Evolutionary conservation across 192 early-diverging fungal species (phyloP), one percentile per base, ranked within the genome.

Genomic region (Chytriomyces sp.): DNA sequence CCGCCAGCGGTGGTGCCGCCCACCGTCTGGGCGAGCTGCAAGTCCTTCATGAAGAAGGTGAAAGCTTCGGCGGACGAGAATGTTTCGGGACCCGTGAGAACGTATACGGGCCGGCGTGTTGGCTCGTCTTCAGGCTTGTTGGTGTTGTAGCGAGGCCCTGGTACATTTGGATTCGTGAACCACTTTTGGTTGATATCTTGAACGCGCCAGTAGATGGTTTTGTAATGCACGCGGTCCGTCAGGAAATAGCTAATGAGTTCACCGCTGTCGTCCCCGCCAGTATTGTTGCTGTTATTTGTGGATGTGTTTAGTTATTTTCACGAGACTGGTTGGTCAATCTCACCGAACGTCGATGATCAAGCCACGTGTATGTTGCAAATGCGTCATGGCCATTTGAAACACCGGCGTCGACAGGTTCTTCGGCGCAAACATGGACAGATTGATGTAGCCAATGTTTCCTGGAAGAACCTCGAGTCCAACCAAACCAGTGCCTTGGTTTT

Each of bases 401-500:
- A 28, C 57, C 26, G 17, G 17, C 57, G 17, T 14, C 26, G 57
- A 14, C 17, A 22, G 25, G 25, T 14, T 26, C 17, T 31, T 28
- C 17, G 26, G 26, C 2, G 19, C 32, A 33, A 59, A 67, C 2
- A 33, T 3, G 36, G 32, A 33, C 2, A 72, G 8, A 2, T 72
- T 67, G n/a, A 72, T 69, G 65, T 73, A 70, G 30, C 70, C 70
- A 8, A 72, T 67, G 40, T 72, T 72, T 14, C 70, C 70, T 10
- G 59, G 19, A 7, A 72, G 65, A 12, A 28, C 22, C 3, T 67
- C 63, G 2, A 72, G 69, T 33, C 31, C 32, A 33, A 10, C 26
- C 31, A 72, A 3, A 19, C 70, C 70, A 19, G 22, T 17, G 10
- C 64, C 65, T 12, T 12, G 14, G 28, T 37, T n/a, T 12, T 12